phyloP scores from a whole-genome alignment of 192 early-diverging fungal genomes.

The Coemansia sp. region DNA sequence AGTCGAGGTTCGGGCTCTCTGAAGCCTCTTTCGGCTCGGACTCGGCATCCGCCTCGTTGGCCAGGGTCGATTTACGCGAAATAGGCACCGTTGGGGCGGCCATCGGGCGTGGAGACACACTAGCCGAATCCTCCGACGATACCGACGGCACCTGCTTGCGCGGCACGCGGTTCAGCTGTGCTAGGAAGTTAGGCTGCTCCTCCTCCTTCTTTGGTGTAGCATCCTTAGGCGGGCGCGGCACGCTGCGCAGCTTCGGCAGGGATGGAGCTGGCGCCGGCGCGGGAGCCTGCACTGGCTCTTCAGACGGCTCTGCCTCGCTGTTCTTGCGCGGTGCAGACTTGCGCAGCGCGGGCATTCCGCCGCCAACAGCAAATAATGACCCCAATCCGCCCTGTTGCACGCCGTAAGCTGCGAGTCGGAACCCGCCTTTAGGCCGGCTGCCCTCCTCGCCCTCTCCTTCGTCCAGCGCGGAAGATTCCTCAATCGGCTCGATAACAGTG shows the following conservation, averaged over 20 bases:
- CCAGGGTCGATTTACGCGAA: conserved; percentile 3
- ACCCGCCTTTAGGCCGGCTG: conserved; percentile 35
- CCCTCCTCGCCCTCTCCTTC: conserved; percentile 18
- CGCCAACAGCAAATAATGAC: conserved; percentile 69
- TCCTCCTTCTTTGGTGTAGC: conserved; percentile 23
- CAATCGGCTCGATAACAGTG: conserved; percentile 56
- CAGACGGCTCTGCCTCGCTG: conserved; percentile 18
- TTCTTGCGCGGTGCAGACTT: conserved; percentile 51
- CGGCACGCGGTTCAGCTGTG: conserved; percentile 39
- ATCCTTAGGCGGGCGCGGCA: conserved; percentile 27
- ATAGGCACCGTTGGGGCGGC: conserved; percentile 17
- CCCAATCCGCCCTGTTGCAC: conserved; percentile 79
- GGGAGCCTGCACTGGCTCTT: not conserved
- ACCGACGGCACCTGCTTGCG: conserved; percentile 20
- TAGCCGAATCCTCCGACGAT: conserved; percentile 19
- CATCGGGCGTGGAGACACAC: conserved; percentile 9
- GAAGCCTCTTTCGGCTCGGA: not conserved
- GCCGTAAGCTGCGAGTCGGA: conserved; percentile 73
- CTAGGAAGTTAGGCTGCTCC: conserved; percentile 41
- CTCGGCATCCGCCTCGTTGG: not conserved
- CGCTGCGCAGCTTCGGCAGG: conserved; percentile 50
- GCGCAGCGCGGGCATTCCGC: conserved; percentile 64
- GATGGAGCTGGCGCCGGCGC: conserved; percentile 18
- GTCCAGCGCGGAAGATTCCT: conserved; percentile 27
- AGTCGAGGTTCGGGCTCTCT: not conserved